Base-by-base conservation (phyloP, 73 alveolate genomes). In the Tetrahymena thermophila region DNA sequence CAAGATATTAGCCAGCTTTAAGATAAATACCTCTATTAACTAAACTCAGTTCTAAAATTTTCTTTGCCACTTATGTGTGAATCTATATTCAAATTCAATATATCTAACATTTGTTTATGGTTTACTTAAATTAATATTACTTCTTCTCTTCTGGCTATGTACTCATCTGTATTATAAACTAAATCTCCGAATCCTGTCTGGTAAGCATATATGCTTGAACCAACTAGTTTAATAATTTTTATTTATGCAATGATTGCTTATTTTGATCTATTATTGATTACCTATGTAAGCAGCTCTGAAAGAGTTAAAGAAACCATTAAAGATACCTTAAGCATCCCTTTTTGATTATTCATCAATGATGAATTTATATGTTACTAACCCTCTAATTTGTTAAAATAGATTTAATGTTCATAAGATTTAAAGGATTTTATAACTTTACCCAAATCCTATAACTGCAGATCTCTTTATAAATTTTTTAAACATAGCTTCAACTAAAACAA, bases 1-100 rank as follows among this genome's bases (percentile, higher is more conserved):
- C 97, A 19, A 96, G 43, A 96, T 96, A 96, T 95, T 96, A 84
- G 1, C 98, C 98, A 6, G 96, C 96, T 56, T 96, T 96, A n/a
- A 95, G 96, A 55, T 96, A 96, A 50, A 96, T 96, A 9, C 98
- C 98, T 94, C 96, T 56, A 35, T 96, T 96, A 35, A 84, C 42
- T 37, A 57, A 93, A 44, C 97, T 94, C 55, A 96, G 50, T 85
- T 94, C 28, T 25, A 96, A 83, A 56, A 96, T 85, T 85, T 96
- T 93, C n/a, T 95, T 94, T 0, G 98, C 98, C 5, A 96, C 98
- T 84, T 97, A 50, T 35, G 94, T 58, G 94, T 96, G 98, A 89
- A 95, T 94, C 95, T 95, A 34, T n/a, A 7, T 71, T 19, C 13
- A 71, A 25, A 28, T 1, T 71, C 35, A 28, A 28, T 0, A 71